Conservation (phyloP, 2,329 filamentous ascomycete species). For the Neophaeococcomyces mojaviensis region DNA sequence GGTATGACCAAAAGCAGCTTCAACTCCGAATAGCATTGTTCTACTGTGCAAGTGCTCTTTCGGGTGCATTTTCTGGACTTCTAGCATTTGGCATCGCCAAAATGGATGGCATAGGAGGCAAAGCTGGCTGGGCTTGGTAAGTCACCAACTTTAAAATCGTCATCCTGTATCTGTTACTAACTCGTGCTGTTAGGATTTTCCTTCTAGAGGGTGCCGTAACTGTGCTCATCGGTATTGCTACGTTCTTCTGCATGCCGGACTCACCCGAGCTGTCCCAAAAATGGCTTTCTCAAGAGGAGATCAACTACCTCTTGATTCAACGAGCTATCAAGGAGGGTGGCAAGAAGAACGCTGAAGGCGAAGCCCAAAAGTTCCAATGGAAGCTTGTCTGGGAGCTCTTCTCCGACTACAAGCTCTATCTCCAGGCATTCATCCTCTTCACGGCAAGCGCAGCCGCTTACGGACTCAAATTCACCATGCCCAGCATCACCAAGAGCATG, state of each 20-base stretch:
- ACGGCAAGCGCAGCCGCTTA: constrained; percentile 55
- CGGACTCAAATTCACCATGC: constrained; percentile 68
- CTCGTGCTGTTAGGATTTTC: too few species aligned
- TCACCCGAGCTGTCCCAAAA: constrained; percentile 31
- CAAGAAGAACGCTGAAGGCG: constrained; percentile 23
- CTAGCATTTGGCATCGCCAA: constrained; percentile 26
- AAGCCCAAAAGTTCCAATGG: constrained; percentile 30
- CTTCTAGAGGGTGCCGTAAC: constrained; percentile 44
- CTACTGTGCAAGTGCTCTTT: constrained; percentile 22
- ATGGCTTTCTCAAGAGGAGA: constrained; percentile 25
- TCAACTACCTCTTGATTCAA: constrained; percentile 28
- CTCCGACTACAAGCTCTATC: constrained; percentile 35
- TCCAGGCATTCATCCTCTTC: constrained; percentile 24
- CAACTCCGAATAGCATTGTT: constrained; percentile 39
- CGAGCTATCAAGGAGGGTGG: constrained; percentile 28
- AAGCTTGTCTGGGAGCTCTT: constrained; percentile 34
- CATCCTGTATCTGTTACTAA: too few species aligned
- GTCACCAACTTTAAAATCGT: too few species aligned
- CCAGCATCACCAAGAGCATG: constrained; percentile 62
- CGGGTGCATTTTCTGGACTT: constrained; percentile 19
- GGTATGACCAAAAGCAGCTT: constrained; percentile 36
- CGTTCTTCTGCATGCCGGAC: constrained; percentile 39
- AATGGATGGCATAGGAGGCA: constrained; percentile 43
- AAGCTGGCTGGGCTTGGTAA: constrained; percentile 43
- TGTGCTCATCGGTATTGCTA: constrained; percentile 32